Conservation (phyloP, 2,329 filamentous ascomycete genomes). For the Sarocladium brachiariae region DNA sequence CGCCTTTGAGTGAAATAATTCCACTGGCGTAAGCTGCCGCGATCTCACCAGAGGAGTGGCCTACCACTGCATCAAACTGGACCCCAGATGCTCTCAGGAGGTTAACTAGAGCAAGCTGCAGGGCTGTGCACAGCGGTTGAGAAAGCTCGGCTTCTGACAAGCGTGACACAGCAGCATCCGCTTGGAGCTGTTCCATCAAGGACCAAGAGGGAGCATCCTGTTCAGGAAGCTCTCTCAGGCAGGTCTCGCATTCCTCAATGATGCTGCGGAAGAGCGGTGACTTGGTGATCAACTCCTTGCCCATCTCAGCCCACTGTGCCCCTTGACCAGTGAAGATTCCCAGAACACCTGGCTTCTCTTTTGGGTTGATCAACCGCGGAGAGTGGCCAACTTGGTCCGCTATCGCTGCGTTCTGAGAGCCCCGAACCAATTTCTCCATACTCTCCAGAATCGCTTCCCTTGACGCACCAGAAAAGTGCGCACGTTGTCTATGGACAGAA, state of each 20-base stretch:
- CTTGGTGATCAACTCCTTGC: conserved; percentile 28
- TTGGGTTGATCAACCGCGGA: conserved; percentile 13
- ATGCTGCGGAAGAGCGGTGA: conserved; percentile 35
- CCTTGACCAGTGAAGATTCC: conserved; percentile 36
- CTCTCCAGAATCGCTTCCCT: not conserved
- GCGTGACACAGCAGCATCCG: conserved; percentile 16
- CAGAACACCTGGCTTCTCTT: conserved; percentile 27
- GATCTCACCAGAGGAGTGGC: conserved; percentile 42
- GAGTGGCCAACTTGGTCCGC: conserved; percentile 20
- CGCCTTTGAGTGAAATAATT: conserved; percentile 27
- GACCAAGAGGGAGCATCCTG: conserved; percentile 25
- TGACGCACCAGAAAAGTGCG: not conserved
- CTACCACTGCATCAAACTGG: conserved; percentile 27
- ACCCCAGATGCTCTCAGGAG: conserved; percentile 29
- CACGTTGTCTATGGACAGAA: not conserved
- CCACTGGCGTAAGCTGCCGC: conserved; percentile 36
- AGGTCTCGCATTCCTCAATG: conserved; percentile 21
- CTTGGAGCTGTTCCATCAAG: conserved; percentile 29
- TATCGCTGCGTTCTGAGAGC: conserved; percentile 32
- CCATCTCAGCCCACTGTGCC: conserved; percentile 36
- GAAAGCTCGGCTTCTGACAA: conserved; percentile 30
- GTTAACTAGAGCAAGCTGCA: conserved; percentile 36
- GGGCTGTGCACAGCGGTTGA: conserved; percentile 34
- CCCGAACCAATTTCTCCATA: conserved; percentile 20
- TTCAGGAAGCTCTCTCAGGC: conserved; percentile 24